Evolutionary conservation across 2,329 filamentous ascomycete species (phyloP).

Genomic region (Cladosporium sp.): DNA sequence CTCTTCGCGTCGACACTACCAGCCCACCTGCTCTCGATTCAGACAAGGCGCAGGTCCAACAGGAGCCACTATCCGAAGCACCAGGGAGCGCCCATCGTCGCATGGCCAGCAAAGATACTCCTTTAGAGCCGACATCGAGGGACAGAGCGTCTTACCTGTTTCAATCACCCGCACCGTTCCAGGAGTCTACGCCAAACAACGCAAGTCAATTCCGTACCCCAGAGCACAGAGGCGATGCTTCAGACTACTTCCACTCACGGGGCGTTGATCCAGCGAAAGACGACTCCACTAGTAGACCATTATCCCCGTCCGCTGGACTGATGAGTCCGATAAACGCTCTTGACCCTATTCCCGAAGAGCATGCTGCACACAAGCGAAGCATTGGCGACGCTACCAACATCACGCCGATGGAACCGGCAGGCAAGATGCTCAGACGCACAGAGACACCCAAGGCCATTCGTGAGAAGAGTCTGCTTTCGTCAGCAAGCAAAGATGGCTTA

Average conservation of each 20-base stretch:
- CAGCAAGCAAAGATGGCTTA: constrained; percentile 10
- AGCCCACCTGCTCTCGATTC: constrained; percentile 24
- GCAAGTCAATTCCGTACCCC: constrained; percentile 2
- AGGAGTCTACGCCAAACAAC: not conserved
- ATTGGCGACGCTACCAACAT: constrained; percentile 36
- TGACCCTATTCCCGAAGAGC: constrained; percentile 53
- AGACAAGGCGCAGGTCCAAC: constrained; percentile 25
- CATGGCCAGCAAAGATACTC: constrained; percentile 32
- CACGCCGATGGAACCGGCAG: constrained; percentile 13
- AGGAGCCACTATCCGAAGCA: constrained; percentile 17
- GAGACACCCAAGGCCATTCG: constrained; percentile 45
- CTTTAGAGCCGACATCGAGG: constrained; percentile 46
- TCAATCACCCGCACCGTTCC: constrained; percentile 40
- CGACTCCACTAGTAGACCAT: constrained; percentile 2
- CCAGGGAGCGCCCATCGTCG: constrained; percentile 22
- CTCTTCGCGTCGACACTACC: constrained; percentile 31
- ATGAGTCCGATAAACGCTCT: constrained; percentile 40
- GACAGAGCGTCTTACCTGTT: constrained; percentile 50
- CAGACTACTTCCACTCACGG: constrained; percentile 21
- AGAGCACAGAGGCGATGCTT: constrained; percentile 10
- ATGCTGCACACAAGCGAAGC: constrained; percentile 39
- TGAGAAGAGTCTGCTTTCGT: constrained; percentile 29
- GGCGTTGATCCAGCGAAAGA: not conserved
- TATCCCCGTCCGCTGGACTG: constrained; percentile 25
- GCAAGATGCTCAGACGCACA: constrained; percentile 43